phyloP scores from a whole-genome alignment of 148 eudicot species.

The Vaccinium macrocarpon region DNA sequence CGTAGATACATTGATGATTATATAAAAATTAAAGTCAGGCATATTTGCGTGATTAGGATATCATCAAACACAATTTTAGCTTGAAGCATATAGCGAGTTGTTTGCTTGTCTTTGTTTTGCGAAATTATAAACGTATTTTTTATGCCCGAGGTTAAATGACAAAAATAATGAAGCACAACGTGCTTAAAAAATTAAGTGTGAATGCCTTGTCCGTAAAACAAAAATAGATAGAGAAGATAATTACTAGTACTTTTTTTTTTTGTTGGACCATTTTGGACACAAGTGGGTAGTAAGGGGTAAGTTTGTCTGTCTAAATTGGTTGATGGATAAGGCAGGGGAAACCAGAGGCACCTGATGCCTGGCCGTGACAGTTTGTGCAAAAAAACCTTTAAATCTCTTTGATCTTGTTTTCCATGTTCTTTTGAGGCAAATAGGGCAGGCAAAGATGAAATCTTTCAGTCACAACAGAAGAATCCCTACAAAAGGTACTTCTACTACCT shows the following conservation, averaged over 20 bases:
- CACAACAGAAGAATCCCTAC: conserved; percentile 11
- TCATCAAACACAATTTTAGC: neutral
- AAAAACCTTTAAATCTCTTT: neutral
- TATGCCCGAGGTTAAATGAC: neutral
- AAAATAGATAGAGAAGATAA: neutral
- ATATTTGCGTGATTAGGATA: too few species aligned
- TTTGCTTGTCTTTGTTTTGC: too few species aligned
- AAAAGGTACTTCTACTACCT: neutral
- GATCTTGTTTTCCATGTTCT: neutral
- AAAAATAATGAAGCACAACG: neutral
- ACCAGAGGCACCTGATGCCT: conserved; percentile 29
- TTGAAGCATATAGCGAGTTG: too few species aligned
- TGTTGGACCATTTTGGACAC: neutral
- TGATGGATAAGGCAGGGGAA: conserved; percentile 18
- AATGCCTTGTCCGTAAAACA: neutral
- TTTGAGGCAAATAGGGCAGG: conserved; percentile 19
- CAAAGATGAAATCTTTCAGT: neutral
- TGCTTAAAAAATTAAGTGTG: neutral
- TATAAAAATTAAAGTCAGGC: too few species aligned
- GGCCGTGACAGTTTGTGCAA: neutral
- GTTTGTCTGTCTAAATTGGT: neutral
- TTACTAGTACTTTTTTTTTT: neutral
- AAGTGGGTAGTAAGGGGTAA: conserved; percentile 10
- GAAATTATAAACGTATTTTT: too few species aligned
- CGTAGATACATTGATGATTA: too few species aligned